Evolutionary conservation across 1,284 basidiomycete genomes (phyloP), one percentile per base, ranked within the genome.

Genomic region (Anthracocystis panici-leucophaei): DNA sequence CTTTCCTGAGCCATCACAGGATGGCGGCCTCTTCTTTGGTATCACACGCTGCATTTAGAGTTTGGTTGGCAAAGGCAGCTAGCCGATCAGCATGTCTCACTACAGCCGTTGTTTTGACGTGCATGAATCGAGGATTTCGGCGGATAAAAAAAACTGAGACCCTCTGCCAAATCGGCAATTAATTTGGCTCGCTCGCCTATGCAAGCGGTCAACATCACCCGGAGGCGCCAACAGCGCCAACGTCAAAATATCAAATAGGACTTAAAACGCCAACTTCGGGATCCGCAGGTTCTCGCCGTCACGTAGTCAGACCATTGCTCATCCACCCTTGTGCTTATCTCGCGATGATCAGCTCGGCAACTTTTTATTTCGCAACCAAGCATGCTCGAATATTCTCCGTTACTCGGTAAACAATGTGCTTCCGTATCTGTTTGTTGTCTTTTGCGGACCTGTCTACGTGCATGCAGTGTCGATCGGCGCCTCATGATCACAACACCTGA

Each of bases 41-140:
- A 38, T 16, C 35, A 16, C 12, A 14, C 11, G 11, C 35, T 38
- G 35, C 35, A 16, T 38, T 33, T 38, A 38, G 35, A 38, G 35
- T 38, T 38, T 38, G 35, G 35, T 38, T 38, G 35, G 35, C 35
- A 38, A 38, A 14, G 14, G 35, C 14, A 38, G 35, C 35, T 38
- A 16, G 35, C 35, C 35, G 35, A 38, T 16, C 35, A 38, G 35
- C 35, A 38, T 38, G 35, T 38, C 14, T 38, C 35, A 38, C 35
- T 8, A 31, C 3, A 25, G 53, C 41, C 53, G 27, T 25, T 33
- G 54, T 38, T 56, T 46, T 45, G 54, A 56, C 54, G 54, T 56
- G 42, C 54, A 56, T 56, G 54, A 56, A 46, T 35, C 35, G 23
- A 27, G 16, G 20, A 18, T 25, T 18, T 23, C 35, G 23, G 51